Percentiles rank a stretch among this genome's conserved stretches.
Evolutionary conservation across 495 filamentous ascomycete genomes (phyloP).

Genomic region (Staphylotrichum tortipilum): DNA sequence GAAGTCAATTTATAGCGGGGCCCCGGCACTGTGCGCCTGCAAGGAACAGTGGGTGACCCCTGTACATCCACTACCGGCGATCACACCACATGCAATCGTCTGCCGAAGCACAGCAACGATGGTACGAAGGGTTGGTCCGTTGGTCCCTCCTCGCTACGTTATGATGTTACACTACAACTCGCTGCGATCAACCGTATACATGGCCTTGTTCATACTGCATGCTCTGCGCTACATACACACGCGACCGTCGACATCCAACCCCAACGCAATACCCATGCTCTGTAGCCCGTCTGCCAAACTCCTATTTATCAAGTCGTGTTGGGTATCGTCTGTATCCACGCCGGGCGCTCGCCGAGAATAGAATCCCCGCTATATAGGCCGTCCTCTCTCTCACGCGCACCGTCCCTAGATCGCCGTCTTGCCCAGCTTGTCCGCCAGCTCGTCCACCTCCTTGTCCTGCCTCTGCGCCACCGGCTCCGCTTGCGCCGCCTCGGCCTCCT

Average conservation of each 20-base stretch:
- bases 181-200: no score
- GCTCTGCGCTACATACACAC: no score
- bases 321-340: conserved; percentile 23
- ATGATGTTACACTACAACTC: no score
- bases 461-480: conserved; percentile 61
- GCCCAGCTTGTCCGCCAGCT: conserved; percentile 61
- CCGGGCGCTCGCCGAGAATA: conserved; percentile 2
- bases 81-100: no score
- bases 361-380: no score
- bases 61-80: no score
- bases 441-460: conserved; percentile 73
- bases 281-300: conserved; percentile 15
- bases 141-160: no score
- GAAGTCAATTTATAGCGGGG: background rate
- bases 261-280: conserved; percentile 7
- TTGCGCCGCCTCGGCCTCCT: conserved; percentile 66
- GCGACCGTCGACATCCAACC: background rate
- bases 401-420: conserved; percentile 47
- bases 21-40: no score
- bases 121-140: no score
- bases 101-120: no score
- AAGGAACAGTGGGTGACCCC: no score
- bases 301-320: conserved; percentile 9
- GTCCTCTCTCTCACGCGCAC: background rate
- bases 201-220: background rate